Evolutionary conservation across 108 stramenopile species (phyloP).

Genomic region (Skeletonema grethae): DNA sequence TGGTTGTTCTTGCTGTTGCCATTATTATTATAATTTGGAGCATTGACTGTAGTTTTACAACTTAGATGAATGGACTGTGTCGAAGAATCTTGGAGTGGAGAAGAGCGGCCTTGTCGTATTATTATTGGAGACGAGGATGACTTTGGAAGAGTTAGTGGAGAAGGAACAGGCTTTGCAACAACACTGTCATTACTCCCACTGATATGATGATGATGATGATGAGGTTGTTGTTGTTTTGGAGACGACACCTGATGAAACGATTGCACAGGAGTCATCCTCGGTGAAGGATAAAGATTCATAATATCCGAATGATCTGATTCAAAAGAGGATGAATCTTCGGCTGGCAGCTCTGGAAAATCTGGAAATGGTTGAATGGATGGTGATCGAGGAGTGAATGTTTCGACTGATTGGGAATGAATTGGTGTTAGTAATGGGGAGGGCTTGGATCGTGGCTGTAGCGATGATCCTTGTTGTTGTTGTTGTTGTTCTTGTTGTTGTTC

Average conservation of each 20-base stretch:
- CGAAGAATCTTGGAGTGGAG: not conserved
- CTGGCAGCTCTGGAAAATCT: not conserved
- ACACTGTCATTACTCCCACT: too few relatives aligned
- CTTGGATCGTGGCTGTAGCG: not conserved
- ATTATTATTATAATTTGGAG: not conserved
- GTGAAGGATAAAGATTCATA: not conserved
- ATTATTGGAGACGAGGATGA: not conserved
- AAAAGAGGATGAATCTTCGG: not conserved
- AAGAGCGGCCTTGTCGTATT: not conserved
- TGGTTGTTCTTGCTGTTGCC: not conserved
- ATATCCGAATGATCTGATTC: not conserved
- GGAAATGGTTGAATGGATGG: constrained; percentile 5
- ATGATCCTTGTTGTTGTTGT: not conserved
- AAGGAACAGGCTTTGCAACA: not conserved
- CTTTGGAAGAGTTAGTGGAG: not conserved
- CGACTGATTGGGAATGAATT: not conserved
- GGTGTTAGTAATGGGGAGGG: not conserved
- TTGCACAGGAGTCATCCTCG: not conserved
- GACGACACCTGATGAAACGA: not conserved
- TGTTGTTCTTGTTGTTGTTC: not conserved
- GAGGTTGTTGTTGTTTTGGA: not conserved
- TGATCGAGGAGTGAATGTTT: not conserved
- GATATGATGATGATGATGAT: too few relatives aligned
- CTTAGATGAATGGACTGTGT: not conserved
- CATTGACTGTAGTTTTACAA: not conserved